Evolutionary conservation across 179 eudicot genomes (phyloP).

Genomic region (Camellia oleifera): DNA sequence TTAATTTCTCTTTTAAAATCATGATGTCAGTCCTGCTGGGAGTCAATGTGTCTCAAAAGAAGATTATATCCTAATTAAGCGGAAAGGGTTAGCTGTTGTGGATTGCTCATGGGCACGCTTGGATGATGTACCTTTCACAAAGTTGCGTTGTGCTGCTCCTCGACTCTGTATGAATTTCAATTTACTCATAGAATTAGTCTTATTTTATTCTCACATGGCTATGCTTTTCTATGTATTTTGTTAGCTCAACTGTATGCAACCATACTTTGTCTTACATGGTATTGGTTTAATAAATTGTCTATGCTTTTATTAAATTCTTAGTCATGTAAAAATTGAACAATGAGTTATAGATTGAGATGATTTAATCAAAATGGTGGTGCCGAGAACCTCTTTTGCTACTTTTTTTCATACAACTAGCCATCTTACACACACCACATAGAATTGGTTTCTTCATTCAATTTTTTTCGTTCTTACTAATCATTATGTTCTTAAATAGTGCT

Average conservation of each 20-base stretch:
- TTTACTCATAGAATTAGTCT: background rate
- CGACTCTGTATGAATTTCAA: conserved; percentile 54
- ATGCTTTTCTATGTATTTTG: background rate
- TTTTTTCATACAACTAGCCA: too few relatives aligned
- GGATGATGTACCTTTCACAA: conserved; percentile 83
- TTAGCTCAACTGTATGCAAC: background rate
- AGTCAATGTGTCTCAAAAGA: conserved; percentile 78
- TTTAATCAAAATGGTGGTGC: background rate
- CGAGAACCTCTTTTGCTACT: too few relatives aligned
- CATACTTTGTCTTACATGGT: background rate
- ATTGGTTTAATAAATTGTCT: background rate
- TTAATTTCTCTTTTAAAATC: background rate
- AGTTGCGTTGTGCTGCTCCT: conserved; percentile 82
- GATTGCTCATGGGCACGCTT: conserved; percentile 97
- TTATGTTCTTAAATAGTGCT: too few relatives aligned
- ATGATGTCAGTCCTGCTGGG: conserved; percentile 65
- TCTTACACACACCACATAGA: too few relatives aligned
- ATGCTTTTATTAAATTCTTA: background rate
- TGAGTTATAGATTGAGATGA: background rate
- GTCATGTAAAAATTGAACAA: background rate
- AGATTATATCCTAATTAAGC: conserved; percentile 63
- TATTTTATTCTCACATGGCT: background rate
- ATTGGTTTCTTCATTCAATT: too few relatives aligned
- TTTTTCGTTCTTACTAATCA: too few relatives aligned
- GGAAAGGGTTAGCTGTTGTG: conserved; percentile 87